Base-by-base conservation (phyloP, 345 rosid species). In the Eucalyptus cloeziana region DNA sequence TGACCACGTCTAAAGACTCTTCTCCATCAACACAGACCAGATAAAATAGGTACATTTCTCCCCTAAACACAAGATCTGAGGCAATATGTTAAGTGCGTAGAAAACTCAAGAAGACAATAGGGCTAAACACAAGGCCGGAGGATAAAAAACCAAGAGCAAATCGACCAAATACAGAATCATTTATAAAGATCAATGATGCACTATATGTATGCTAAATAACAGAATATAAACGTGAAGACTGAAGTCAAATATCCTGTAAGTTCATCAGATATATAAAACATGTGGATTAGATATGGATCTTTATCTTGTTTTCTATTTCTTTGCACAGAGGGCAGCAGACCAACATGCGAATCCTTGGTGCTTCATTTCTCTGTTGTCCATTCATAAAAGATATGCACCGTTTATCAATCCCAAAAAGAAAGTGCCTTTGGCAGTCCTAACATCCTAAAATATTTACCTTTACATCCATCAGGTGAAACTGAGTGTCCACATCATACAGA, bases 401-500 rank as follows among this genome's bases (percentile, higher is more conserved):
- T 86, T 27, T 67, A 33, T 11, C 30, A n/a, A 40, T 87, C 85
- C 88, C 64, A 31, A 47, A 69, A 87, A 31, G 81, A 67, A 44
- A 87, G n/a, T 17, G 10, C 15, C 52, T 49, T 87, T 1, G 24
- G 16, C 60, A 69, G 50, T 86, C 16, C 67, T 56, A 80, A 64
- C 62, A 86, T 52, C 86, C 89, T 81, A 43, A 44, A 49, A 44
- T 85, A 45, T 21, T 24, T 92, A 97, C 99, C 99, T 96, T 95
- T 21, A 93, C 96, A 15, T 92, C 97, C 22, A 93, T 91, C 83
- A 94, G 93, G 90, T 95, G 97, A 88, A 95, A 96, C 86, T 94
- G 97, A 83, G 97, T 93, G 88, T 96, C 99, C 85, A 97, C 94
- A 88, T 97, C 99, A 92, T 93, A 96, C 40, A 96, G 91, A 87